Conservation (phyloP, 352 stramenopile genomes). For the Phytophthora litchii region DNA sequence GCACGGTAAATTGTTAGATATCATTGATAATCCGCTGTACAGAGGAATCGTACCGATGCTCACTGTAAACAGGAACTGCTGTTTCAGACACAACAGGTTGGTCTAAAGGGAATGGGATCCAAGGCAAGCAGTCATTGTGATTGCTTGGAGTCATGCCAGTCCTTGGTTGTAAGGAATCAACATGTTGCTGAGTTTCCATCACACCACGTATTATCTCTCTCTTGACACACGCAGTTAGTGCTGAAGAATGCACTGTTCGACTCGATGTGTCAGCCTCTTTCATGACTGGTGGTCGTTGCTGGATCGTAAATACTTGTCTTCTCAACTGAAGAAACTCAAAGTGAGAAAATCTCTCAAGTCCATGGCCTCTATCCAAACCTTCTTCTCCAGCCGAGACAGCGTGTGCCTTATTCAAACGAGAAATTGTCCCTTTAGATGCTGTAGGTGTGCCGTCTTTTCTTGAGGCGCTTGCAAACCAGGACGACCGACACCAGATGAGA, state of each 20-base stretch:
- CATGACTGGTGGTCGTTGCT: slow-evolving; percentile 13
- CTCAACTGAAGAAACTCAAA: slow-evolving; percentile 32
- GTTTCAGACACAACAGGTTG: slow-evolving; percentile 25
- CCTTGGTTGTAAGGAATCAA: slow-evolving; percentile 16
- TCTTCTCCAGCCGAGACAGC: slow-evolving; percentile 37
- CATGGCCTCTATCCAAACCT: slow-evolving; percentile 24
- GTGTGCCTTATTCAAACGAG: slow-evolving; percentile 6
- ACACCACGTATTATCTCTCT: slow-evolving; percentile 9
- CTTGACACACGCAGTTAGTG: slow-evolving; percentile 10
- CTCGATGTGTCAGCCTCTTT: slow-evolving; percentile 8
- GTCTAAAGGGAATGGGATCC: slow-evolving; percentile 24
- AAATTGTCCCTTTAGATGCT: slow-evolving; percentile 3
- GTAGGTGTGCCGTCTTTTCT: slow-evolving; percentile 30
- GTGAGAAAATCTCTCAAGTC: slow-evolving; percentile 26
- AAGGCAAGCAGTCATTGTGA: slow-evolving; percentile 17
- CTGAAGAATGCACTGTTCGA: background rate
- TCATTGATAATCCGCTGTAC: background rate
- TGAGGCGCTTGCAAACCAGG: slow-evolving; percentile 21
- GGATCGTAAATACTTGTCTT: slow-evolving; percentile 14
- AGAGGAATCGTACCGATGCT: slow-evolving; percentile 24
- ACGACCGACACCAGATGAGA: slow-evolving; percentile 31
- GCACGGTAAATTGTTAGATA: slow-evolving; percentile 3
- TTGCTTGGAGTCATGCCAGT: slow-evolving; percentile 37
- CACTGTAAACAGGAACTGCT: slow-evolving; percentile 9
- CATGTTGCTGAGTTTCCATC: slow-evolving; percentile 12